Conservation (phyloP, 2,329 filamentous ascomycete species). For the Bipolaris cookei region DNA sequence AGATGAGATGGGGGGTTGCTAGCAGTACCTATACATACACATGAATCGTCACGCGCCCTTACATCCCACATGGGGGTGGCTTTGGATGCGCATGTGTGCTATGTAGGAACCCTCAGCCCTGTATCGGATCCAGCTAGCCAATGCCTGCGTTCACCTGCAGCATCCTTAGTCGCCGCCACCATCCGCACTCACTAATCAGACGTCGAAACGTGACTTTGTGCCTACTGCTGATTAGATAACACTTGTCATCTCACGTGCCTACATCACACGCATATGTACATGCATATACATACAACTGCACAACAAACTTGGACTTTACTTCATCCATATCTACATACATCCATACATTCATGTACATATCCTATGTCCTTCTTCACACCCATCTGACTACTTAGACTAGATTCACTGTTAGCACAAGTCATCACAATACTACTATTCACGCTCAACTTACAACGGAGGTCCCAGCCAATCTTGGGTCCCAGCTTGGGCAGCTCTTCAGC, state of each 20-base stretch:
- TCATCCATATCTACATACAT: conserved; percentile 4
- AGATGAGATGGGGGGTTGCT: too few relatives aligned
- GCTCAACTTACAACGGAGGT: conserved; percentile 59
- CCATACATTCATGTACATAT: neutral
- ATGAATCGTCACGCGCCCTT: too few relatives aligned
- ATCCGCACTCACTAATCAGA: conserved; percentile 13
- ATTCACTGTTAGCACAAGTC: conserved; percentile 26
- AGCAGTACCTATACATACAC: too few relatives aligned
- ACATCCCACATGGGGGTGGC: neutral
- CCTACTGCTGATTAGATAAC: neutral
- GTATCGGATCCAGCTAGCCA: conserved; percentile 1
- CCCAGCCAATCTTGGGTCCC: conserved; percentile 84
- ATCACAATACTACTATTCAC: neutral
- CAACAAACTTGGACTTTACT: neutral
- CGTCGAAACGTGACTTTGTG: conserved; percentile 13
- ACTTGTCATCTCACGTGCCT: neutral
- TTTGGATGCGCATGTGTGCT: neutral
- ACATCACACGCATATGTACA: neutral
- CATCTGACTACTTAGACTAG: conserved; percentile 29
- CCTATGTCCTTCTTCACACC: neutral
- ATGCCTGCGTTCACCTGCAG: conserved; percentile 13
- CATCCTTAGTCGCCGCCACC: conserved; percentile 7
- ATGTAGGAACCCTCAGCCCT: too few relatives aligned
- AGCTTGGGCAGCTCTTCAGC: conserved; percentile 90
- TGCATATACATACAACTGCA: neutral